phyloP scores from a whole-genome alignment of 768 basidiomycete species.

The Rickenella mellea region DNA sequence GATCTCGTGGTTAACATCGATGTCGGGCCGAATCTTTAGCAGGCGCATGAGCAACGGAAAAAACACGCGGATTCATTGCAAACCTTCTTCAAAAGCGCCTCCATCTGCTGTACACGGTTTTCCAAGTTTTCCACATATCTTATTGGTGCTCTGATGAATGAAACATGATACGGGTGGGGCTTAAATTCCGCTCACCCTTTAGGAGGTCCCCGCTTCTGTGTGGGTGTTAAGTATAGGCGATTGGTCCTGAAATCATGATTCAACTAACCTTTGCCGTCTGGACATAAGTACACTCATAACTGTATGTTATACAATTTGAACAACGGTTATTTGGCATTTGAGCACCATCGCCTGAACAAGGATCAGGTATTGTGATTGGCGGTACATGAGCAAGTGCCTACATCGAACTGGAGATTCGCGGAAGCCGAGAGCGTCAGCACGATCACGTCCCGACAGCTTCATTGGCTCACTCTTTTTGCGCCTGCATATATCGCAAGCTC shows the following conservation, averaged over 20 bases:
- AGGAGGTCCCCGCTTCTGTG: slow-evolving; percentile 39
- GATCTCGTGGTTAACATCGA: slow-evolving; percentile 49
- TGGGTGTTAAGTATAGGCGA: slow-evolving; percentile 1
- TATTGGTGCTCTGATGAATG: not conserved
- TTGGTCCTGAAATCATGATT: not conserved
- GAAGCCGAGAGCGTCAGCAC: slow-evolving; percentile 5
- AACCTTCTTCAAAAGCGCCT: slow-evolving; percentile 35
- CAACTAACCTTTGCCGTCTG: slow-evolving; percentile 56
- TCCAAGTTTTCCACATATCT: slow-evolving; percentile 36
- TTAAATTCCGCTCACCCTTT: slow-evolving; percentile 12
- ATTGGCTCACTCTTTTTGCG: slow-evolving; percentile 65
- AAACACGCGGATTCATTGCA: too few species aligned
- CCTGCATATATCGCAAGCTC: slow-evolving; percentile 77
- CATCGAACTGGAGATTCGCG: slow-evolving; percentile 50
- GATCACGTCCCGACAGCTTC: not conserved
- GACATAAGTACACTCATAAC: slow-evolving; percentile 56
- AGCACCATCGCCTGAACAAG: slow-evolving; percentile 49
- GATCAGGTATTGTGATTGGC: slow-evolving; percentile 4
- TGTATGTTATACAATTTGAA: slow-evolving; percentile 51
- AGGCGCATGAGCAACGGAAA: slow-evolving; percentile 4
- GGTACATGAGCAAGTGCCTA: slow-evolving; percentile 26
- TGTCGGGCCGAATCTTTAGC: slow-evolving; percentile 53
- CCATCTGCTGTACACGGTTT: slow-evolving; percentile 38
- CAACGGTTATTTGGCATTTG: slow-evolving; percentile 53
- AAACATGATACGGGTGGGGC: not conserved